Base-by-base conservation (phyloP, 371 early-diverging fungal species). In the Zancudomyces culisetae region DNA sequence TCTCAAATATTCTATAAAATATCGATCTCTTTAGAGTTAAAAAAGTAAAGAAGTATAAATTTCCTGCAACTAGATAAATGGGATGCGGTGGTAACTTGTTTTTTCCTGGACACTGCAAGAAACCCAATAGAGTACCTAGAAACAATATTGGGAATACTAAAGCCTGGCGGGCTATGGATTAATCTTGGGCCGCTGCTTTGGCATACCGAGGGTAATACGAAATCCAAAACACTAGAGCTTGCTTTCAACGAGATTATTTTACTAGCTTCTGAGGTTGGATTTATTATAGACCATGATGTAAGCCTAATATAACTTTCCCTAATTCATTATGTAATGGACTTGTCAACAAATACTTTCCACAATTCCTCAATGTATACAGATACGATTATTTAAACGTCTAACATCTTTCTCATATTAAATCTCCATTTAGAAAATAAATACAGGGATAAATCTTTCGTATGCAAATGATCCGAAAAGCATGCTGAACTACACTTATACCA, bases 61-160 rank as follows among this genome's bases (percentile, higher is more conserved):
- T n/a, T n/a, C n/a, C n/a, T n/a, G n/a, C n/a, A n/a, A n/a, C n/a
- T n/a, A 76, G 87, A 73, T 2, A 60, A 73, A 48, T 93, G 88
- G 87, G 87, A 92, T 63, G 81, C 77, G 1, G 70, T 93, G 1
- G 87, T 89, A 0, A 92, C 92, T 0, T 91, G 92, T 63, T 96
- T 87, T 72, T 96, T 94, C 61, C 81, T 96, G 45, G 97, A 96
- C 59, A 94, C 97, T 0, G 93, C 93, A 20, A 82, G 86, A 56
- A 90, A 94, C 58, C 78, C 88, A 27, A 58, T 88, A 20, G 77
- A 83, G 23, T 94, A 94, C 57, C 61, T 96, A 29, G 84, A 85
- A 52, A 74, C 78, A 0, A 85, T 96, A 53, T 73, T 79, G 57
- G 61, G 74, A 18, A 64, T 77, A 13, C 62, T 96, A 51, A 82